phyloP scores from a whole-genome alignment of 495 filamentous ascomycete genomes.

The Lasiosphaeria ovina region DNA sequence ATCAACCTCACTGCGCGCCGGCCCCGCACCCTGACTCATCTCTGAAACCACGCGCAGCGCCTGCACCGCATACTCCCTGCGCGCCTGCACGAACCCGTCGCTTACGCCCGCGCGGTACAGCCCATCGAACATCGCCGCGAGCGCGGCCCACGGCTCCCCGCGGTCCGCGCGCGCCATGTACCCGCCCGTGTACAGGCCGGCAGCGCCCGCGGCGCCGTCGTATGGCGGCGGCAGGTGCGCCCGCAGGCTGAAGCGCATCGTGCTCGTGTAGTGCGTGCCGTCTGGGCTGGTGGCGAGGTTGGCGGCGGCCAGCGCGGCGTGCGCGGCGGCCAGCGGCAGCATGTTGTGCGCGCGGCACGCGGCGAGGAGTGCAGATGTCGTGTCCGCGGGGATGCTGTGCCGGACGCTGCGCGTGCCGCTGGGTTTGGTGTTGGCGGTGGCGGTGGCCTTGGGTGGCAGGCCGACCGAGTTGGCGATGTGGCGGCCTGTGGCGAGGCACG shows the following conservation, averaged over 20 bases:
- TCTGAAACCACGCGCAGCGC: neutral
- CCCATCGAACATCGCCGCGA: neutral
- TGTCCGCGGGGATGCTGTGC: neutral
- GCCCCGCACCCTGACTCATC: neutral
- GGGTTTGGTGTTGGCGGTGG: too few species aligned
- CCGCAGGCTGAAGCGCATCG: neutral
- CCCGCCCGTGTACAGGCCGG: conserved; percentile 1
- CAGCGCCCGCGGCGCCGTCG: neutral
- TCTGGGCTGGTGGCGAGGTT: neutral
- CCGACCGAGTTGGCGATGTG: neutral
- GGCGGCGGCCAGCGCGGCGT: too few species aligned
- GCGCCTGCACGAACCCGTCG: neutral
- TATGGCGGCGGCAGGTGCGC: conserved; percentile 1
- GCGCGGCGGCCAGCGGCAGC: neutral
- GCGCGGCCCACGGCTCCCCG: neutral
- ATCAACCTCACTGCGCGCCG: neutral
- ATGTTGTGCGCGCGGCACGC: neutral
- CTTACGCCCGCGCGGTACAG: neutral
- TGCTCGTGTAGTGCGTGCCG: neutral
- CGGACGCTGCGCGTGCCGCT: neutral
- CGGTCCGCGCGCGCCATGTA: neutral
- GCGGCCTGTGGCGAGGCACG: neutral
- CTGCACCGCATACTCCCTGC: neutral
- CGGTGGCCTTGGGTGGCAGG: neutral
- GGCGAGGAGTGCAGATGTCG: neutral